A percentile compares a stretch with the other conserved stretches of the same genome.
Evolutionary conservation across 75 land plant species (phyloP).

Genomic region (Adiantum capillusveneris): DNA sequence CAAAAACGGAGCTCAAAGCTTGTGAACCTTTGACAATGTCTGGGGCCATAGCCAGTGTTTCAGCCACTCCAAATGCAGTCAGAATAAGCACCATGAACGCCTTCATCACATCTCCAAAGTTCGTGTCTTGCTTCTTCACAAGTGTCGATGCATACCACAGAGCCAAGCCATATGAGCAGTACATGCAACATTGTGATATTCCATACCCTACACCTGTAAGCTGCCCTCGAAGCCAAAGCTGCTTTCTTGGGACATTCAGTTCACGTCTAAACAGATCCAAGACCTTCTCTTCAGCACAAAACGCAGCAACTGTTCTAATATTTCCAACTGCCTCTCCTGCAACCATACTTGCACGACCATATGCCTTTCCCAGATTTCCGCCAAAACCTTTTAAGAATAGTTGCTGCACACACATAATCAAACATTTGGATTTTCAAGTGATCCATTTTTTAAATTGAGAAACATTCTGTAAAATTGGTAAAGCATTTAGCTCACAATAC

Average conservation of each 20-base stretch:
- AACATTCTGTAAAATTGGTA: too few relatives aligned
- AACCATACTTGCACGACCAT: conserved; percentile 44
- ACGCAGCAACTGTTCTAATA: conserved; percentile 77
- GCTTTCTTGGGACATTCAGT: conserved; percentile 34
- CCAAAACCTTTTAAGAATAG: conserved; percentile 72
- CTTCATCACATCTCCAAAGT: conserved; percentile 55
- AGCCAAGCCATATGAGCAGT: conserved; percentile 50
- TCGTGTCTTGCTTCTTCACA: conserved; percentile 28
- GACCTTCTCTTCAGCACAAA: conserved; percentile 49
- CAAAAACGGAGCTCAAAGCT: conserved; percentile 52
- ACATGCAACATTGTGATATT: conserved; percentile 39
- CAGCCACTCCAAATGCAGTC: conserved; percentile 69
- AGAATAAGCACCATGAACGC: conserved; percentile 66
- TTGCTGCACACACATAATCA: conserved; percentile 42
- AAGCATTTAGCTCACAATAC: too few relatives aligned
- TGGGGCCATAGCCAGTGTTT: conserved; percentile 71
- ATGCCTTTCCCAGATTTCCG: conserved; percentile 42
- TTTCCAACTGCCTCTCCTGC: conserved; percentile 75
- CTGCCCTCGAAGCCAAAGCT: conserved; percentile 41
- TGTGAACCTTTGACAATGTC: conserved; percentile 56
- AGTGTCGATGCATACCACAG: conserved; percentile 62
- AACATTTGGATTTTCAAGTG: too few relatives aligned
- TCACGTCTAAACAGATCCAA: conserved; percentile 34
- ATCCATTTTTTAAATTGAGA: too few relatives aligned
- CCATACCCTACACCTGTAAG: conserved; percentile 61